These are phyloP conservation scores for Novymonas esmeraldas DNA, from an alignment of 208 protist species.

Conservation along the genomic window DNA sequence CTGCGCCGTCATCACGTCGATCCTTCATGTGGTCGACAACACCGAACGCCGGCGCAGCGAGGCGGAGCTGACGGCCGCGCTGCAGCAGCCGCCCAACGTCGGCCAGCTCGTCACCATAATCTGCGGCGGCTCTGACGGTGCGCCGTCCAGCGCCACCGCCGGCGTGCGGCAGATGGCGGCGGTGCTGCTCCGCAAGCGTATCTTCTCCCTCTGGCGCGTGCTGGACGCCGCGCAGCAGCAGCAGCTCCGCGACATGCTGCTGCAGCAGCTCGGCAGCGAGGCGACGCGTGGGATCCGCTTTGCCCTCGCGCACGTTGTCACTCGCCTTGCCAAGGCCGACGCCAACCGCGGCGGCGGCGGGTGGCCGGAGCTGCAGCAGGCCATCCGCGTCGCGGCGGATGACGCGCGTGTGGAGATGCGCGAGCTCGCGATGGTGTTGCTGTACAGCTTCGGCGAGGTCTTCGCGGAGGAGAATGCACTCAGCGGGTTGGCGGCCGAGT, in stretches of 20 bases:
- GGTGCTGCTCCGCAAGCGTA: slow-evolving; percentile 82
- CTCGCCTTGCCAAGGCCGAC: slow-evolving; percentile 72
- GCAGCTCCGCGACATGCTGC: slow-evolving; percentile 65
- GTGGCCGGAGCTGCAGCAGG: slow-evolving; percentile 76
- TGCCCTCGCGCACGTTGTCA: slow-evolving; percentile 79
- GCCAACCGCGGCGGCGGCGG: slow-evolving; percentile 34
- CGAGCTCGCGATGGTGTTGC: slow-evolving; percentile 85
- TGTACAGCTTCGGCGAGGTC: slow-evolving; percentile 79
- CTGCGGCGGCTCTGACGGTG: slow-evolving; percentile 24
- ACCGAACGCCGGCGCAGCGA: slow-evolving; percentile 69
- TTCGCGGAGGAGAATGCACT: slow-evolving; percentile 42
- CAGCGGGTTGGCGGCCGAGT: slow-evolving; percentile 42
- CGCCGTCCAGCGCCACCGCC: slow-evolving; percentile 21
- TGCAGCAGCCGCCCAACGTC: slow-evolving; percentile 45
- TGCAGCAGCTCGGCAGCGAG: slow-evolving; percentile 69
- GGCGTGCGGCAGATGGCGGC: slow-evolving; percentile 84
- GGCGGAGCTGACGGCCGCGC: slow-evolving; percentile 40
- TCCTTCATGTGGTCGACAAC: slow-evolving; percentile 66
- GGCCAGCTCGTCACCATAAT: slow-evolving; percentile 59
- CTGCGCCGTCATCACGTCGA: slow-evolving; percentile 46
- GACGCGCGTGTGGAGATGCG: slow-evolving; percentile 69
- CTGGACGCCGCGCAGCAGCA: slow-evolving; percentile 41
- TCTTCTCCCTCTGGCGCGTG: slow-evolving; percentile 72
- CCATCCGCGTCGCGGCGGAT: slow-evolving; percentile 44
- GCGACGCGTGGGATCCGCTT: slow-evolving; percentile 67